Base-by-base conservation (phyloP, 2,329 filamentous ascomycete species). In the Penicillium hesseltinei region DNA sequence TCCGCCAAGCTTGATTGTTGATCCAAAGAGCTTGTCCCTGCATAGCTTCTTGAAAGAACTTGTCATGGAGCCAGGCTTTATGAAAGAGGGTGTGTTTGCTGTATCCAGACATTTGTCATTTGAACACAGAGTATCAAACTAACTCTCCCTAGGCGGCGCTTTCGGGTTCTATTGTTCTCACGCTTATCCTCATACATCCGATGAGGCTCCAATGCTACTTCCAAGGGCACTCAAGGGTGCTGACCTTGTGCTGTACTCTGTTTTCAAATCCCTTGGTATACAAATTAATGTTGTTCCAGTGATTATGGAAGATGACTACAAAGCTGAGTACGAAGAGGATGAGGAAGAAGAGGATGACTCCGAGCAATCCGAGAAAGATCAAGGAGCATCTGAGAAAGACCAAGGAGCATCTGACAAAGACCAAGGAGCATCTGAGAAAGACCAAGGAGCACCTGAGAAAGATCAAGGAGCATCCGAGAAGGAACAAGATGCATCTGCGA, bases 151-250 rank as follows among this genome's bases (percentile, higher is more conserved):
- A 44, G 80, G 80, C 5, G 77, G 79, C 0, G 62, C 63, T 2
- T 54, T 83, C 0, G 81, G 80, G 0, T 73, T 80, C 31, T 74
- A 67, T 50, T 82, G 79, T 57, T 72, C 73, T 4, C 79, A 84
- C 52, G 71, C 73, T 0, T 84, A 84, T 60, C 71, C 79, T 0
- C 78, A 83, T 51, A 69, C 72, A 0, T 72, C 42, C 17, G 42
- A 44, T n/a, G 42, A 44, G 17, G 42, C 42, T 27, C 23, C 42
- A 27, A n/a, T n/a, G 42, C 42, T 44, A 44, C 42, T 44, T 44
- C 42, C 42, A 9, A 44, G 42, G 9, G 42, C 42, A 27, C 42
- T 44, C 9, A 44, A 44, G 9, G 42, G 42, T 27, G 23, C 42
- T n/a, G 42, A 44, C 25, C 42, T 44, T 27, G 42, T 44, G 23